Evolutionary conservation across 1,139 yeast species (phyloP).

Genomic region (Yamadazyma diddensiae): DNA sequence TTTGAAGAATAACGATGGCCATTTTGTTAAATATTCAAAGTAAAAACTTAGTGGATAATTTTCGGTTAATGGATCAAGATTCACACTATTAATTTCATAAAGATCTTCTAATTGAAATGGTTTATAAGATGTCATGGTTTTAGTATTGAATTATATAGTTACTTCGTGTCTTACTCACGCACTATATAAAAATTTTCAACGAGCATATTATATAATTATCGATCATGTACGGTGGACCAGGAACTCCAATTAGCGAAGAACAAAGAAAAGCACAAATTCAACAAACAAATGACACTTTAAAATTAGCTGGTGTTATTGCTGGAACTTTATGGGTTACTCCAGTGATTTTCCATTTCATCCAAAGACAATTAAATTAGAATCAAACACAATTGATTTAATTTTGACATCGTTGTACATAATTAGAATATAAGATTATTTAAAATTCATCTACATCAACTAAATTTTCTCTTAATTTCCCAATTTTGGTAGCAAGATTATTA

Average conservation of each 20-base stretch:
- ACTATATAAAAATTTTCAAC: background rate
- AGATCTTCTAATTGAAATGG: slow-evolving; percentile 89
- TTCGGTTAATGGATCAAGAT: slow-evolving; percentile 86
- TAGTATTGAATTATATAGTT: background rate
- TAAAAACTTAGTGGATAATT: slow-evolving; percentile 85
- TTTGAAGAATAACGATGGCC: slow-evolving; percentile 91
- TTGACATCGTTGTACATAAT: slow-evolving; percentile 5
- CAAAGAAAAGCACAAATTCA: slow-evolving; percentile 73
- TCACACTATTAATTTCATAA: slow-evolving; percentile 67
- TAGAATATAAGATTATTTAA: background rate
- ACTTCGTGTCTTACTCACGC: slow-evolving; percentile 5
- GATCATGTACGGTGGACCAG: slow-evolving; percentile 79
- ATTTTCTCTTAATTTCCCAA: slow-evolving; percentile 62
- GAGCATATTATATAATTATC: slow-evolving; percentile 1
- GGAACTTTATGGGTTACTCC: slow-evolving; percentile 80
- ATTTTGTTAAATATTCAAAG: slow-evolving; percentile 71
- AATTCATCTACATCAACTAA: slow-evolving; percentile 27
- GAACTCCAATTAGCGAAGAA: slow-evolving; percentile 65
- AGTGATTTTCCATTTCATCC: slow-evolving; percentile 57
- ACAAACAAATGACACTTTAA: slow-evolving; percentile 63
- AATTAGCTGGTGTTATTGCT: slow-evolving; percentile 67
- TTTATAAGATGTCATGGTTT: slow-evolving; percentile 66
- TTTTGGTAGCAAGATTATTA: slow-evolving; percentile 60
- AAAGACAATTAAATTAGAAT: slow-evolving; percentile 47
- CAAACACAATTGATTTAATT: background rate